Evolutionary conservation across 176 grass and related monocot genomes (phyloP), one percentile per base, ranked within the genome.

Genomic region (Tillandsia fasciculata): DNA sequence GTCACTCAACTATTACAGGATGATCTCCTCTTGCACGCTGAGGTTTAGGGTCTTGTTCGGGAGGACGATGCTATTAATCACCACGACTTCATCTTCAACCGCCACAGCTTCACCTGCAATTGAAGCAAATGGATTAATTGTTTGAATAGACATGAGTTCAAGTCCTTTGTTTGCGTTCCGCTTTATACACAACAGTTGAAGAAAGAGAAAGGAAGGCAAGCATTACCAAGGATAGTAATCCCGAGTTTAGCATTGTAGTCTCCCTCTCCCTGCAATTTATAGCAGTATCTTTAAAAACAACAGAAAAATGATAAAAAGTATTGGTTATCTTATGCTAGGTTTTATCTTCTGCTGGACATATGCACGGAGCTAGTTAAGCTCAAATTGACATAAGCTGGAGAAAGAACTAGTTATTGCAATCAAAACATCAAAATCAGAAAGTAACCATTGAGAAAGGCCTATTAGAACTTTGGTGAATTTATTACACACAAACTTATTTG

Each of bases 1-100:
- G 70, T 76, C 52, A 18, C 20, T 12, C 20, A 10, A 59, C 7
- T 64, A 51, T 80, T 85, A 99, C 80, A 99, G 69, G 48, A 99
- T 99, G 47, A 99, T 99, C 81, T 99, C 95, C 51, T 99, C 95
- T 80, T 99, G 89, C 65, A 94, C 90, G 33, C 90, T 99, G 64
- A 90, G 77, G 67, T 86, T 88, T 3, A 99, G 82, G 48, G 90
- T 99, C 70, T 99, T 99, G 73, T 94, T 99, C 17, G 95, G 95
- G 23, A 99, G 83, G 67, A 99, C 90, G 1, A 94, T 85, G 63
- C 90, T 66, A 49, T 94, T 99, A 78, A 90, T 57, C 77, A 99
- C 90, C 66, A 99, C 90, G 27, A 99, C 90, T 88, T 94, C 95
- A 70, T 99, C 90, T 88, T 99, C 87, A 68, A 99, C 90, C 58